phyloP scores from a whole-genome alignment of 345 rosid species.

The Orychophragmus violaceus region DNA sequence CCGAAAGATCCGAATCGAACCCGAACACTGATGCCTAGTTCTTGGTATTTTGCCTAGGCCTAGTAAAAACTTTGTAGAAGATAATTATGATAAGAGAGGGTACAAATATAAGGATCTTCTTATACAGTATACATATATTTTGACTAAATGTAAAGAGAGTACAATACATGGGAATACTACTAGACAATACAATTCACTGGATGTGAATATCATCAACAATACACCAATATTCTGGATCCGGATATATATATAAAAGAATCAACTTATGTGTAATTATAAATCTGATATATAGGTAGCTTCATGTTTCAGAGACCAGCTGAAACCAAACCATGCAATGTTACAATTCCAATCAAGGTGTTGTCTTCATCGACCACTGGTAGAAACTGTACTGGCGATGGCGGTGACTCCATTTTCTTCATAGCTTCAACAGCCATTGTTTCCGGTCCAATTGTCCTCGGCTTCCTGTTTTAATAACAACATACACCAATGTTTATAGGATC shows the following conservation, averaged over 20 bases:
- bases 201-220: neutral
- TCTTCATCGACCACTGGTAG: constrained; percentile 65
- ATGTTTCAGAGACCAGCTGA: constrained; percentile 70
- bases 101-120: neutral
- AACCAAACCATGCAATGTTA: constrained; percentile 93
- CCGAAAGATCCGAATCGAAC: too few species aligned
- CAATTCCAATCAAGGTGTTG: constrained; percentile 70
- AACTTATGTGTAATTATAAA: constrained; percentile 13
- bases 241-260: constrained; percentile 6
- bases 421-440: constrained; percentile 99
- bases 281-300: constrained; percentile 1
- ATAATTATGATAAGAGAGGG: neutral
- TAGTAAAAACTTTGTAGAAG: neutral
- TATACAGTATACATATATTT: constrained; percentile 8
- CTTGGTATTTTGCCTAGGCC: too few species aligned
- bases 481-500: neutral
- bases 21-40: too few species aligned
- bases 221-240: constrained; percentile 12
- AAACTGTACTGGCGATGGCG: constrained; percentile 96
- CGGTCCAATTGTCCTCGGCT: constrained; percentile 80
- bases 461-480: constrained; percentile 38
- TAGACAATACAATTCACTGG: constrained; percentile 14
- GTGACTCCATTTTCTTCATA: constrained; percentile 96
- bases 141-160: neutral
- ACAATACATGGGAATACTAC: constrained; percentile 1